Evolutionary conservation across 2,329 filamentous ascomycete species (phyloP), one percentile per base, ranked within the genome.

Genomic region (Neonectria hederae): DNA sequence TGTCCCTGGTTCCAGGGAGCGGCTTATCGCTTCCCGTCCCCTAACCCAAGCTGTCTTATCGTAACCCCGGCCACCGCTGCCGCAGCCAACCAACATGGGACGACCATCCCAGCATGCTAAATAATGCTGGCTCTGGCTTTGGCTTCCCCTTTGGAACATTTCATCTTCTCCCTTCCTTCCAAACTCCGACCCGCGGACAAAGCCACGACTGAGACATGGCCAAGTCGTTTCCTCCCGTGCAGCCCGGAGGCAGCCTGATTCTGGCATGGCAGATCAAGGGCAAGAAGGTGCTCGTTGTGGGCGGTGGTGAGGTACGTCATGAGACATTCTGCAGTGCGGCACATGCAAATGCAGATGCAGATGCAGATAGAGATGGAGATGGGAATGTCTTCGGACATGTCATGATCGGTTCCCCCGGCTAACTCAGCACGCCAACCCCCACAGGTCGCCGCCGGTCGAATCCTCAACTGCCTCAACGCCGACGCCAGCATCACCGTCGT

Each of bases 191-290:
- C 13, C 54, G n/a, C 35, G 10, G 28, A 28, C 28, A 28, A 59
- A 54, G 46, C 21, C 60, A 30, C 54, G 53, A 24, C 40, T 21
- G 28, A 64, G 46, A 48, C 66, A 78, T 80, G 76, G 74, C 76
- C 42, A 79, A 78, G 54, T 77, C 86, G 54, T 97, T 92, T 76
- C 93, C 94, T 62, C 84, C 91, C 68, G 88, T 98, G 28, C 90
- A 97, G 80, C 92, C 93, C 61, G 95, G 95, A 55, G 96, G 94
- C 63, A 98, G 95, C 66, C 83, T 99, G 69, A 96, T 99, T 68
- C 83, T 99, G 56, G 96, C 96, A 76, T 99, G 95, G 94, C 96
- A 98, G 82, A 90, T 97, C 74, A 91, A 89, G 76, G 90, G 90
- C 78, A 97, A 97, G 80, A 89, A 89, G 69, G 91, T 98, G 17